Conservation (phyloP, 352 stramenopile genomes). For the Globisporangium carolinianum region DNA sequence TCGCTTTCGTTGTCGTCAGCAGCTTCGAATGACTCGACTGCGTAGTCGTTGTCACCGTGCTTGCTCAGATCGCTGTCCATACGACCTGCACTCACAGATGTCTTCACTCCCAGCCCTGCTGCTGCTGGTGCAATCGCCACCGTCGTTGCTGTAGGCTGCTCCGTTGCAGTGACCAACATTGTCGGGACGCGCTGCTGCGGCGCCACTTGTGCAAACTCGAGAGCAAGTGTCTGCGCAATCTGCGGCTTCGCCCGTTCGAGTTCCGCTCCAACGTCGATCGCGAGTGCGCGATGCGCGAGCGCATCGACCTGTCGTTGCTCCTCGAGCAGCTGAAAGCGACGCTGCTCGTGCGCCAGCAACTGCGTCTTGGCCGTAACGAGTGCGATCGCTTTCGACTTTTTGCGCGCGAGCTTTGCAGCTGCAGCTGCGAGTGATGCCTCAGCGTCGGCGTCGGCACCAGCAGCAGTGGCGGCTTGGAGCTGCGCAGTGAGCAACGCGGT, state of each 20-base stretch:
- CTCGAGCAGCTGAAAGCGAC: constrained; percentile 27
- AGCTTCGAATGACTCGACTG: constrained; percentile 32
- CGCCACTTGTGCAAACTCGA: constrained; percentile 21
- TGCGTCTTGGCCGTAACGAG: constrained; percentile 30
- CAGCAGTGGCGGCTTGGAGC: constrained; percentile 11
- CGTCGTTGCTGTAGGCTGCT: background rate
- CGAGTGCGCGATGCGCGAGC: constrained; percentile 30
- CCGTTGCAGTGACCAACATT: background rate
- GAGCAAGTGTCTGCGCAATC: constrained; percentile 21
- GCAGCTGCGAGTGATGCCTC: background rate
- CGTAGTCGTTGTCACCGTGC: constrained; percentile 10
- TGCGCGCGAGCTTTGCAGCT: constrained; percentile 28
- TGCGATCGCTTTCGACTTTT: constrained; percentile 34
- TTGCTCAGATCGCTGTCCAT: background rate
- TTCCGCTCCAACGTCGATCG: constrained; percentile 24
- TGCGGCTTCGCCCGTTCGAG: constrained; percentile 18
- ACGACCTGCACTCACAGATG: too few species aligned
- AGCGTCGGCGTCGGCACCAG: too few species aligned
- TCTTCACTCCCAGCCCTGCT: background rate
- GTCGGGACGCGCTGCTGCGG: constrained; percentile 20
- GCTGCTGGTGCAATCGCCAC: background rate
- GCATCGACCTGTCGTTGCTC: constrained; percentile 31
- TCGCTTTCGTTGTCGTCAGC: constrained; percentile 1
- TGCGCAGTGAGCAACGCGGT: constrained; percentile 33
- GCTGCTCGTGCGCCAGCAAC: constrained; percentile 23